phyloP scores from a whole-genome alignment of 495 filamentous ascomycete species.

The Aspergillus cristatus region DNA sequence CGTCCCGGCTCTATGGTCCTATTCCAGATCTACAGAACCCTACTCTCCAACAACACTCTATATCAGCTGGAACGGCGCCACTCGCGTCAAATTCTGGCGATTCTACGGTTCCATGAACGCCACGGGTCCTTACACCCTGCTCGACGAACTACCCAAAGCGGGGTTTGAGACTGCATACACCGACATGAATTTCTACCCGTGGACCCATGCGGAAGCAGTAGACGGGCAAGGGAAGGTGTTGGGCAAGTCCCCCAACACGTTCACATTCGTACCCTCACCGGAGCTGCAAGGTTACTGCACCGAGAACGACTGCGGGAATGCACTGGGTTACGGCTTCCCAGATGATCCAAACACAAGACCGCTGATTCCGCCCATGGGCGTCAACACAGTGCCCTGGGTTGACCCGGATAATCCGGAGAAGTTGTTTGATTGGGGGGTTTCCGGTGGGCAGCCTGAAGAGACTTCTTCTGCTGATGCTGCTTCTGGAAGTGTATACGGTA shows the following conservation, averaged over 20 bases:
- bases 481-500: no score
- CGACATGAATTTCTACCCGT: conserved; percentile 22
- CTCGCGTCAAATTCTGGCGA: conserved; percentile 30
- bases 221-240: conserved; percentile 24
- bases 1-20: conserved; percentile 35
- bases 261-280: conserved; percentile 33
- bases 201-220: conserved; percentile 29
- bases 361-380: conserved; percentile 24
- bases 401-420: conserved; percentile 21
- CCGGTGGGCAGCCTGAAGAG: conserved; percentile 1
- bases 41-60: conserved; percentile 30
- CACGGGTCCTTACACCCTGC: conserved; percentile 21
- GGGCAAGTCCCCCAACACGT: conserved; percentile 25
- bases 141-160: conserved; percentile 24
- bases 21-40: conserved; percentile 21
- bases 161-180: conserved; percentile 35
- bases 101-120: conserved; percentile 30
- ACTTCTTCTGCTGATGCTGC: no score
- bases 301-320: conserved; percentile 23
- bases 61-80: conserved; percentile 43
- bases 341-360: conserved; percentile 23
- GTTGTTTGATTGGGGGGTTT: conserved; percentile 9
- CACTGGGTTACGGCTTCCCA: conserved; percentile 25
- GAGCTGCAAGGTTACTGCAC: conserved; percentile 29
- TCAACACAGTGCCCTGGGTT: conserved; percentile 36